Evolutionary conservation across 352 stramenopile species (phyloP).

Genomic region (Globisporangium recalcitrans): DNA sequence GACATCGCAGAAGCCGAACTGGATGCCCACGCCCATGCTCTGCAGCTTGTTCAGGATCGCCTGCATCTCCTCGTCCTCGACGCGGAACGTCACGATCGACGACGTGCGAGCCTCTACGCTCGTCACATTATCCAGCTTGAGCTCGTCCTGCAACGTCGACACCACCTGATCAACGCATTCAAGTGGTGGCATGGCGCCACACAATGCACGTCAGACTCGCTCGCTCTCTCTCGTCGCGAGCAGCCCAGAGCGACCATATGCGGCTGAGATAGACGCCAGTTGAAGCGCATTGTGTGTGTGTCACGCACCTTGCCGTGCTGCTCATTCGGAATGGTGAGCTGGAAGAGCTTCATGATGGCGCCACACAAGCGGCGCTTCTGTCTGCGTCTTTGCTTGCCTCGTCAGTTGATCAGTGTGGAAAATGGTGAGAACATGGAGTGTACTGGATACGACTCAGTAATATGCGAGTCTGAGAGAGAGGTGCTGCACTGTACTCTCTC

Average conservation of each 20-base stretch:
- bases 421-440: not conserved
- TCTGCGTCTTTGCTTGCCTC: not conserved
- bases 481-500: no score
- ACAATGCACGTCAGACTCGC: not conserved
- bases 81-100: conserved; percentile 83
- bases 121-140: conserved; percentile 80
- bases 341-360: conserved; percentile 78
- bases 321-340: conserved; percentile 82
- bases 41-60: conserved; percentile 78
- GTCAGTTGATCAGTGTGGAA: not conserved
- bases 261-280: not conserved
- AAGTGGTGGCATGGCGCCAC: not conserved
- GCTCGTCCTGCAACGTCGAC: conserved; percentile 71
- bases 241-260: not conserved
- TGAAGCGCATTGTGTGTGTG: no score
- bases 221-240: not conserved
- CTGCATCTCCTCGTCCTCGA: conserved; percentile 84
- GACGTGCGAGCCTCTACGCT: conserved; percentile 82
- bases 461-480: not conserved
- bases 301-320: conserved; percentile 59
- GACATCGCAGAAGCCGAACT: conserved; percentile 86
- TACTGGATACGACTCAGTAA: not conserved
- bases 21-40: conserved; percentile 72
- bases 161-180: conserved; percentile 43
- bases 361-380: not conserved